Percentiles rank a stretch among this genome's conserved stretches.
Evolutionary conservation across 164 flowering plant species (phyloP).

Genomic region (Chloranthus sessilifolius): DNA sequence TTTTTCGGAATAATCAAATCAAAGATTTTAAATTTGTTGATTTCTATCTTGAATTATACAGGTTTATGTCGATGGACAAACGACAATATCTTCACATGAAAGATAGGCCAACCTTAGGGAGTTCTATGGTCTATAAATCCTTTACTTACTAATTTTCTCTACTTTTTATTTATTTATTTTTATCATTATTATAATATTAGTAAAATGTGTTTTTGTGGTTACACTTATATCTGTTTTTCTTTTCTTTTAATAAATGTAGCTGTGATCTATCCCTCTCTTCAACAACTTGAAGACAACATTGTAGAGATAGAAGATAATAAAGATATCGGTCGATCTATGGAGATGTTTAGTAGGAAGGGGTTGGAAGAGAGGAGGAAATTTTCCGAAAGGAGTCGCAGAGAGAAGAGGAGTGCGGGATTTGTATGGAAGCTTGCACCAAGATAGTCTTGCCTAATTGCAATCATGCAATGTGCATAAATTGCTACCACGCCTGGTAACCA

Average conservation of each 20-base stretch:
- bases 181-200: too few relatives aligned
- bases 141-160: too few relatives aligned
- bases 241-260: conserved; percentile 33
- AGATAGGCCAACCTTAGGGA: too few relatives aligned
- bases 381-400: conserved; percentile 52
- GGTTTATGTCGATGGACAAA: too few relatives aligned
- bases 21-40: too few relatives aligned
- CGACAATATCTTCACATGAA: too few relatives aligned
- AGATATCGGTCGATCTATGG: conserved; percentile 18
- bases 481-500: conserved; percentile 82
- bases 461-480: conserved; percentile 90
- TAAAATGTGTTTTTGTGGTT: too few relatives aligned
- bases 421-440: conserved; percentile 74
- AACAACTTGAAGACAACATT: conserved; percentile 57
- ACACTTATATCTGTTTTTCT: too few relatives aligned
- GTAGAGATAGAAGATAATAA: conserved; percentile 28
- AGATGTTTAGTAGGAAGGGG: conserved; percentile 31
- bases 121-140: too few relatives aligned
- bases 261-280: conserved; percentile 77
- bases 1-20: too few relatives aligned
- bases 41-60: too few relatives aligned
- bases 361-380: conserved; percentile 28
- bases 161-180: too few relatives aligned
- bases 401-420: conserved; percentile 90
- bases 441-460: conserved; percentile 90